Percentiles rank a stretch among this genome's conserved stretches.
These are phyloP conservation scores for Tilletia indica DNA, from an alignment of 1,284 basidiomycete species.

Conservation along the genomic window DNA sequence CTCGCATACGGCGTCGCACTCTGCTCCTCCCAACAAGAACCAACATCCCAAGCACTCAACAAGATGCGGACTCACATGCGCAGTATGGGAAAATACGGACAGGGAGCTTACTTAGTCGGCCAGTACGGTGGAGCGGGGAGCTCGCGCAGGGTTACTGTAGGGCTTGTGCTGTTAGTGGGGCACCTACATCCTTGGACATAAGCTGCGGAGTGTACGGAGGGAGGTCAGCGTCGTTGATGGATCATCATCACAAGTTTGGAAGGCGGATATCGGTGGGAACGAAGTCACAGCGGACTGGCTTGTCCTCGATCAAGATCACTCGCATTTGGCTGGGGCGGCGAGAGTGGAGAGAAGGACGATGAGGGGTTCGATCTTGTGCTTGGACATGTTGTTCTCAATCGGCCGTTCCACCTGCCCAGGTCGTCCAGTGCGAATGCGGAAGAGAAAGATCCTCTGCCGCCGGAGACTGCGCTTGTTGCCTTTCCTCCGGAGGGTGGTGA, in stretches of 20 bases:
- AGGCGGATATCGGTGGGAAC: constrained; percentile 60
- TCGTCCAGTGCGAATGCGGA: not conserved
- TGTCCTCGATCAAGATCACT: constrained; percentile 61
- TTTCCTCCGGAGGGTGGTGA: constrained; percentile 70
- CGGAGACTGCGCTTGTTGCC: constrained; percentile 72
- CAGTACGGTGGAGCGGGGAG: constrained; percentile 77
- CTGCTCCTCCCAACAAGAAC: constrained; percentile 39
- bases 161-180: not conserved
- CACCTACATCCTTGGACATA: not conserved
- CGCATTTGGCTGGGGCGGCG: not conserved
- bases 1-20: constrained; percentile 54
- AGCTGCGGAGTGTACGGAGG: not conserved
- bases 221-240: no score
- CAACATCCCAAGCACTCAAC: constrained; percentile 23
- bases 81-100: constrained; percentile 81
- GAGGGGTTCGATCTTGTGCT: not conserved
- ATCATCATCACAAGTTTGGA: constrained; percentile 16
- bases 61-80: constrained; percentile 63
- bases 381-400: not conserved
- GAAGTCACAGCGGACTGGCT: constrained; percentile 62
- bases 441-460: constrained; percentile 23
- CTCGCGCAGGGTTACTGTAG: constrained; percentile 51
- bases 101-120: constrained; percentile 84
- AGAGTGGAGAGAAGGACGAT: not conserved
- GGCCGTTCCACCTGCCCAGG: not conserved